A percentile compares a stretch with the other conserved stretches of the same genome.
Conservation (phyloP, 768 basidiomycete species). For the Suillus subluteus region DNA sequence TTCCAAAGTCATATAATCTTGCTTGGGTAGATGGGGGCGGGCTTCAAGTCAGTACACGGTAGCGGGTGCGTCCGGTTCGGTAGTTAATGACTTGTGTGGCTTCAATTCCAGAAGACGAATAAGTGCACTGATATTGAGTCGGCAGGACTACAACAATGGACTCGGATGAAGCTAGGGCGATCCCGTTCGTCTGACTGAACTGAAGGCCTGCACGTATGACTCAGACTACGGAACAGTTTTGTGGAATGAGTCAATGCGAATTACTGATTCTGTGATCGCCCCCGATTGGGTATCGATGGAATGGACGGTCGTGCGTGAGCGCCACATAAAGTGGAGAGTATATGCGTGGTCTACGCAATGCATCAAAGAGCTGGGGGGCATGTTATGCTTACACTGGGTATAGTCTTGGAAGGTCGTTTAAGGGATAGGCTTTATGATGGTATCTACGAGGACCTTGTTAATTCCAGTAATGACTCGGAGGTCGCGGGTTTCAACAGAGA, state of each 20-base stretch:
- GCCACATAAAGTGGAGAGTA: neutral
- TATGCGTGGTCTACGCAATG: neutral
- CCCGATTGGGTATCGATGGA: neutral
- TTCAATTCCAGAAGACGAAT: neutral
- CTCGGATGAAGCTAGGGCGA: neutral
- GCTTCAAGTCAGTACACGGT: neutral
- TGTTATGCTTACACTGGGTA: too few species aligned
- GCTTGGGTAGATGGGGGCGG: neutral
- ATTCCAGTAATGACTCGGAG: too few species aligned
- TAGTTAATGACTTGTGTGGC: neutral
- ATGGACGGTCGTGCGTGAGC: neutral
- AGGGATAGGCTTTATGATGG: too few species aligned
- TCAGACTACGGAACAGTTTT: neutral
- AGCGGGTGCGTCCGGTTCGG: neutral
- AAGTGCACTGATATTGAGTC: neutral
- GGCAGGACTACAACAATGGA: neutral
- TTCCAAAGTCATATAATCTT: neutral
- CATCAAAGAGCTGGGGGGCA: too few species aligned
- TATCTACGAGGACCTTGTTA: too few species aligned
- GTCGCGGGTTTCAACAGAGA: too few species aligned
- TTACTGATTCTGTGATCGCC: neutral
- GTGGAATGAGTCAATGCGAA: neutral
- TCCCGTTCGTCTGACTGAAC: neutral
- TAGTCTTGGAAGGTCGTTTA: too few species aligned
- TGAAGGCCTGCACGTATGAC: neutral